Conservation (phyloP, 2,329 filamentous ascomycete genomes). For the Fusarium sp. region DNA sequence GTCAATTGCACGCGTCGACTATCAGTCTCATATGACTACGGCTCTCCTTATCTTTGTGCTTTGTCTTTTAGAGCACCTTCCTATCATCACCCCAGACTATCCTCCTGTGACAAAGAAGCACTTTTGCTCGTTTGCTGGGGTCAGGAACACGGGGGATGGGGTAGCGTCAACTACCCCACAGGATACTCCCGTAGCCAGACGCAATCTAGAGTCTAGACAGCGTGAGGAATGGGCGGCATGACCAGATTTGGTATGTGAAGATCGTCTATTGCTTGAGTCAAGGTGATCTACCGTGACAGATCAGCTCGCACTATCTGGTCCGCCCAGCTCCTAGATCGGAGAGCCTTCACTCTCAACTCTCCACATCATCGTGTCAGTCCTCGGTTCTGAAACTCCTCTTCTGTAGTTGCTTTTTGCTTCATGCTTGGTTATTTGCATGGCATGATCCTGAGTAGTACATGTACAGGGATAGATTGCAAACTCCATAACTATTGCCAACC, state of each 20-base stretch:
- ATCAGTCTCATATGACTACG: conserved; percentile 7
- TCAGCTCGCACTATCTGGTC: conserved; percentile 17
- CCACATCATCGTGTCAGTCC: conserved; percentile 13
- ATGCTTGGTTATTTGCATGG: background rate
- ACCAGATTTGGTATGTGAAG: conserved; percentile 17
- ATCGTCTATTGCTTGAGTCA: conserved; percentile 37
- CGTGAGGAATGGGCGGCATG: conserved; percentile 13
- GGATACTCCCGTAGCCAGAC: conserved; percentile 27
- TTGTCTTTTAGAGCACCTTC: conserved; percentile 14
- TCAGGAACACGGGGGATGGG: conserved; percentile 43
- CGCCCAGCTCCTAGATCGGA: conserved; percentile 26
- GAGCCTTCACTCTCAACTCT: conserved; percentile 15
- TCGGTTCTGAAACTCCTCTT: background rate
- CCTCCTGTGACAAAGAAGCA: conserved; percentile 36
- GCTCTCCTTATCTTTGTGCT: conserved; percentile 37
- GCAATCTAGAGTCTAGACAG: conserved; percentile 11
- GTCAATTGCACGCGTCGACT: background rate
- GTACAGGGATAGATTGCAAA: background rate
- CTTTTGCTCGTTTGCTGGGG: conserved; percentile 35
- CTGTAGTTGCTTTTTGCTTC: background rate
- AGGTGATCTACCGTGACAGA: conserved; percentile 27
- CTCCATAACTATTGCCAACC: background rate
- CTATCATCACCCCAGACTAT: conserved; percentile 41
- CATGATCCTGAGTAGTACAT: background rate
- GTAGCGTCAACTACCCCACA: conserved; percentile 46